Evolutionary conservation across 352 stramenopile species (phyloP).

Genomic region (Pythium biforme): DNA sequence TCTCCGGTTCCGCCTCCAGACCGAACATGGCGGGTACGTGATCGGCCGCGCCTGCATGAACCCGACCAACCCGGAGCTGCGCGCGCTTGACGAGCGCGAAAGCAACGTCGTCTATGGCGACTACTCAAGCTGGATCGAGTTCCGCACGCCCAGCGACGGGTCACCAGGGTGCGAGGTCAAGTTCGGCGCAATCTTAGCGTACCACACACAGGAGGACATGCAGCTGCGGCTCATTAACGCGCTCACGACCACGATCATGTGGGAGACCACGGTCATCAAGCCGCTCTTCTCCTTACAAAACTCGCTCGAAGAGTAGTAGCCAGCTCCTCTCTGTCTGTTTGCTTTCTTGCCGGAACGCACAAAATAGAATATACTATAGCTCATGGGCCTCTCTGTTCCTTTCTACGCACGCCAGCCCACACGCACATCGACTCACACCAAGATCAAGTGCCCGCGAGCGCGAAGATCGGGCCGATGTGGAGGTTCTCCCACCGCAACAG

Average conservation of each 20-base stretch:
- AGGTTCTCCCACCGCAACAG: conserved; percentile 29
- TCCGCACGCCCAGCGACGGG: conserved; percentile 33
- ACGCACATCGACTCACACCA: neutral
- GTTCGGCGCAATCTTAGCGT: conserved; percentile 58
- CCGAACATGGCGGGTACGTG: conserved; percentile 41
- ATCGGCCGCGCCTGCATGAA: conserved; percentile 63
- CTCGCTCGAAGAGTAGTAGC: conserved; percentile 1
- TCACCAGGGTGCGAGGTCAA: conserved; percentile 48
- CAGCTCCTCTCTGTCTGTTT: no score
- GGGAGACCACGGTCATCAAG: conserved; percentile 52
- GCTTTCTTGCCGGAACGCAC: neutral
- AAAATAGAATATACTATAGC: conserved; percentile 12
- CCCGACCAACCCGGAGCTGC: conserved; percentile 35
- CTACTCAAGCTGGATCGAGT: conserved; percentile 40
- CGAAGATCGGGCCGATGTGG: conserved; percentile 25
- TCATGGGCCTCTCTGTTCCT: neutral
- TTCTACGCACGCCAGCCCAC: neutral
- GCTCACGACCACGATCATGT: conserved; percentile 37
- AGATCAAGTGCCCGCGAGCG: conserved; percentile 15
- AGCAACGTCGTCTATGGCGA: conserved; percentile 35
- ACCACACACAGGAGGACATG: conserved; percentile 52
- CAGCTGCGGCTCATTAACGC: conserved; percentile 29
- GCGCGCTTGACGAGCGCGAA: conserved; percentile 23
- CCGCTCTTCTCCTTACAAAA: conserved; percentile 29
- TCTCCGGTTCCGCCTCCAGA: conserved; percentile 35